Evolutionary conservation across 805 yeast genomes (phyloP).

Genomic region (Suhomyces pyralidae): DNA sequence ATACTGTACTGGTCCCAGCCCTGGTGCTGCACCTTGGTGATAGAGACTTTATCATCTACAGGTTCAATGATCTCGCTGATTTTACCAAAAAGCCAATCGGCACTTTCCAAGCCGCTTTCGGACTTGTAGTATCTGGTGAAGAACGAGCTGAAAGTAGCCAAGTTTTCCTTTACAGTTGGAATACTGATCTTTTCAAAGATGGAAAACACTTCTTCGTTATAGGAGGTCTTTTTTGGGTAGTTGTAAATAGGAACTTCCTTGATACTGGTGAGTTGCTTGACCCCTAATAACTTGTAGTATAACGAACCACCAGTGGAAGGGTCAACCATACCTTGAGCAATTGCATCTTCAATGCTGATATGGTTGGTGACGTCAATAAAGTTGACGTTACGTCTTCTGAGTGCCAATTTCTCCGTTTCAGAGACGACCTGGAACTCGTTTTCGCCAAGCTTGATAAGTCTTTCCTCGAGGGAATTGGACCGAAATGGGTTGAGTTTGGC

Average conservation of each 20-base stretch:
- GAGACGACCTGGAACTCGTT: constrained; percentile 27
- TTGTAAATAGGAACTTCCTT: constrained; percentile 30
- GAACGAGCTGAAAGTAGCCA: constrained; percentile 66
- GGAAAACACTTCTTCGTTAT: constrained; percentile 36
- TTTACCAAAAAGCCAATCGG: constrained; percentile 62
- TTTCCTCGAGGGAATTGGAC: background rate
- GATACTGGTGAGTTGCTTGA: background rate
- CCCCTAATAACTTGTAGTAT: background rate
- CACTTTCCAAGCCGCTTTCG: constrained; percentile 64
- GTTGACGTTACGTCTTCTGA: constrained; percentile 43
- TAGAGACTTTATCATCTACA: constrained; percentile 25
- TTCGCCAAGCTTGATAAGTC: constrained; percentile 38
- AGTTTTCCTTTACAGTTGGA: constrained; percentile 46
- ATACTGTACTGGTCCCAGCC: constrained; percentile 79
- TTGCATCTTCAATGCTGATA: constrained; percentile 34
- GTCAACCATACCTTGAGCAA: constrained; percentile 15
- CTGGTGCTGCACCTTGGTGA: constrained; percentile 55
- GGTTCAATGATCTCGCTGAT: constrained; percentile 40
- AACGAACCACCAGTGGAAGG: background rate
- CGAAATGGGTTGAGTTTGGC: background rate
- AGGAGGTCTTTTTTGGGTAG: constrained; percentile 50
- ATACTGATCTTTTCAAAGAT: constrained; percentile 46
- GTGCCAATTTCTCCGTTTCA: constrained; percentile 34
- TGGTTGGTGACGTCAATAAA: constrained; percentile 65
- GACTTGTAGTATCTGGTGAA: constrained; percentile 76